Evolutionary conservation across 306 rosid genomes (phyloP).

Genomic region (Canavalia ensiformis): DNA sequence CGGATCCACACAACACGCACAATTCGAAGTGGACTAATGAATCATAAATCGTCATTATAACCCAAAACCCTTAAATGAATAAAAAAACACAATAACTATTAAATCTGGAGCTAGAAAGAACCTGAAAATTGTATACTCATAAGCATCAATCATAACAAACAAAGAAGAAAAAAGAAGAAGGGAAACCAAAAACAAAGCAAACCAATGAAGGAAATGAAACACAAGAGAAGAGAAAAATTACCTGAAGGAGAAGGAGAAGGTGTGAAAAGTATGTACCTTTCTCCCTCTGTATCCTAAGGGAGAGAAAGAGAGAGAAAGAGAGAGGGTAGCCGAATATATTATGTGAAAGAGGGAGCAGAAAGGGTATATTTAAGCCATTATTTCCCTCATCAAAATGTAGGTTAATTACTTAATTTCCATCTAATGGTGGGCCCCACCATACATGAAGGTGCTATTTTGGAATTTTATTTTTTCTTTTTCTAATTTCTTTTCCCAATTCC

Average conservation of each 20-base stretch:
- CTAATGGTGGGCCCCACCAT: not conserved
- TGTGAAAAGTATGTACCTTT: not conserved
- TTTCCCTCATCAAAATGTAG: not conserved
- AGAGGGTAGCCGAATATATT: not conserved
- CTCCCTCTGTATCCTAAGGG: not conserved
- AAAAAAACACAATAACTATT: no score
- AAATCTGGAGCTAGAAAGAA: not conserved
- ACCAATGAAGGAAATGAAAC: not conserved
- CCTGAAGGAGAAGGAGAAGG: conserved; percentile 26
- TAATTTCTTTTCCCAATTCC: not conserved
- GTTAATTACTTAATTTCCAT: not conserved
- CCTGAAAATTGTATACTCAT: not conserved
- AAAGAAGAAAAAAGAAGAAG: not conserved
- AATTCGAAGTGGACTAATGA: no score
- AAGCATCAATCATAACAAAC: not conserved
- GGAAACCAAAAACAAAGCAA: not conserved
- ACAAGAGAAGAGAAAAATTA: not conserved
- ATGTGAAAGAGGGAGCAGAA: not conserved
- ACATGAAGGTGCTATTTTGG: not conserved
- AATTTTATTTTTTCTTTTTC: not conserved
- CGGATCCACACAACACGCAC: no score
- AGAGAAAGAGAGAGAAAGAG: not conserved
- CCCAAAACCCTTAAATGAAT: no score
- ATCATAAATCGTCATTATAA: no score
- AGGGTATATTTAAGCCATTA: not conserved